These are phyloP conservation scores for Sextonia rubra DNA, from an alignment of 164 flowering plant genomes.

Conservation along the genomic window DNA sequence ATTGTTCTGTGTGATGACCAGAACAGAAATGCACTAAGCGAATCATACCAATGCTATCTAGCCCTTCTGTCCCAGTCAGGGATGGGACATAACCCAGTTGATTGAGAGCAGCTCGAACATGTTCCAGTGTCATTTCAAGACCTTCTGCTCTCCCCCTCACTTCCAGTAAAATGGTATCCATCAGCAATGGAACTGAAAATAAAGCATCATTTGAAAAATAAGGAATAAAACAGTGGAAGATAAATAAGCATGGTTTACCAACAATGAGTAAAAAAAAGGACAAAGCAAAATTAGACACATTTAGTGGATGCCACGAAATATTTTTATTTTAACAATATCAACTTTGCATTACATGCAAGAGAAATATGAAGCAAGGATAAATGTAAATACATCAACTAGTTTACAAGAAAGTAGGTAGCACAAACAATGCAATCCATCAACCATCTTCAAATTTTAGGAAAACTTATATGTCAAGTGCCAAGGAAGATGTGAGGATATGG, in stretches of 20 bases:
- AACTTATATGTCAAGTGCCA: too few species aligned
- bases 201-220: constrained; percentile 7
- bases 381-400: too few species aligned
- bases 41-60: constrained; percentile 53
- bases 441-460: too few species aligned
- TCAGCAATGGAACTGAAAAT: constrained; percentile 57
- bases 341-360: too few species aligned
- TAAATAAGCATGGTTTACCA: neutral
- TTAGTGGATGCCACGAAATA: neutral
- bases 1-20: neutral
- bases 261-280: neutral
- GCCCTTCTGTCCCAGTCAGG: constrained; percentile 36
- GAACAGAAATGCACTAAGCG: neutral
- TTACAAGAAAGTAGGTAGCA: too few species aligned
- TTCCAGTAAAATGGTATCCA: constrained; percentile 61
- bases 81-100: constrained; percentile 43
- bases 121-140: constrained; percentile 64
- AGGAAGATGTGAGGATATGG: too few species aligned
- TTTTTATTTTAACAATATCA: too few species aligned
- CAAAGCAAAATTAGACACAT: neutral
- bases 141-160: constrained; percentile 67
- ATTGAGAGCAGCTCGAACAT: constrained; percentile 52
- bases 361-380: too few species aligned
- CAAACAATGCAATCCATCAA: too few species aligned
- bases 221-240: neutral